Conservation (phyloP, 2,329 filamentous ascomycete species). For the Penicillium sp. region DNA sequence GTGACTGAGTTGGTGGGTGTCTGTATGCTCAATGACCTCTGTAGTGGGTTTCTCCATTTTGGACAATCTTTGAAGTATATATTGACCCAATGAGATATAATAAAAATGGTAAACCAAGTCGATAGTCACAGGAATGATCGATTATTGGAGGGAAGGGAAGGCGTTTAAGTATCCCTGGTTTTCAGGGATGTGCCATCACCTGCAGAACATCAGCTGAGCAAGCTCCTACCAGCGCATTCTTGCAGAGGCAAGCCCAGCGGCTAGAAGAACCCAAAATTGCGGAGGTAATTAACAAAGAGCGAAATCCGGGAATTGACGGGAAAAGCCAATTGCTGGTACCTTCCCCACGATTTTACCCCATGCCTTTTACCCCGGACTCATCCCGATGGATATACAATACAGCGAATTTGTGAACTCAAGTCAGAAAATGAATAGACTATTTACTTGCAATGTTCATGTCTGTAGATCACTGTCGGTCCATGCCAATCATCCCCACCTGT, state of each 20-base stretch:
- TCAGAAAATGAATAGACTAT: too few relatives aligned
- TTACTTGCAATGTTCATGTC: too few relatives aligned
- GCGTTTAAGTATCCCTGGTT: not conserved
- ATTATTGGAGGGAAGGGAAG: not conserved
- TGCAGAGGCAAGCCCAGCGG: not conserved
- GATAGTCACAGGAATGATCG: not conserved
- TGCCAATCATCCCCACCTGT: not conserved
- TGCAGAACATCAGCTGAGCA: not conserved
- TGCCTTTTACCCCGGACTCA: too few relatives aligned
- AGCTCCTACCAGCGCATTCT: not conserved
- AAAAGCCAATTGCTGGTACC: too few relatives aligned
- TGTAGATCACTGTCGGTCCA: too few relatives aligned
- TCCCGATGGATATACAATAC: too few relatives aligned
- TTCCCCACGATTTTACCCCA: too few relatives aligned
- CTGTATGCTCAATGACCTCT: constrained; percentile 8
- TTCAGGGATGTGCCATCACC: not conserved
- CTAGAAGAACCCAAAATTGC: not conserved
- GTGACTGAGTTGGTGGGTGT: constrained; percentile 10
- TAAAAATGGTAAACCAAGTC: not conserved
- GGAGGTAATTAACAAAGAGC: not conserved
- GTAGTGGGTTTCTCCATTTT: constrained; percentile 10
- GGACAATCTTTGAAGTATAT: not conserved
- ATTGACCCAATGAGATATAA: not conserved
- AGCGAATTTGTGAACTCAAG: too few relatives aligned
- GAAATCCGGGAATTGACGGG: not conserved